A percentile compares a stretch with the other conserved stretches of the same genome.
These are phyloP conservation scores for Suillus tomentosus DNA, from an alignment of 768 basidiomycete species.

Conservation along the genomic window DNA sequence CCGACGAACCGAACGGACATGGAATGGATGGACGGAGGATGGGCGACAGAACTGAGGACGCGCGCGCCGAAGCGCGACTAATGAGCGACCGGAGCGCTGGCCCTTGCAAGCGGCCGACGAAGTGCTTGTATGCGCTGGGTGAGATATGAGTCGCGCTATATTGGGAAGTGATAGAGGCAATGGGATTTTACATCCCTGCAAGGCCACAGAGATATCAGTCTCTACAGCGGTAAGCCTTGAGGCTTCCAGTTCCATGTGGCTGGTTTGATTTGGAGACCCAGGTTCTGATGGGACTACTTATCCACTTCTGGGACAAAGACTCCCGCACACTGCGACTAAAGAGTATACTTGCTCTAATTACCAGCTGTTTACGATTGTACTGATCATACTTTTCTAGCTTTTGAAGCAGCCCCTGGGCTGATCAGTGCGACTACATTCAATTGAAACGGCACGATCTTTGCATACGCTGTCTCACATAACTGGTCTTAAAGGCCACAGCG, in stretches of 20 bases:
- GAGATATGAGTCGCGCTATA: too few species aligned
- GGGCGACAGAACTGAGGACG: too few species aligned
- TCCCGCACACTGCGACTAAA: slow-evolving; percentile 90
- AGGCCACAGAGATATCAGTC: too few species aligned
- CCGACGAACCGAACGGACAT: too few species aligned
- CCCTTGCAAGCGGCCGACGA: too few species aligned
- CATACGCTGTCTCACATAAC: slow-evolving; percentile 91
- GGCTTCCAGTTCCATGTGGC: slow-evolving; percentile 22
- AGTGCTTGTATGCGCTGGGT: too few species aligned
- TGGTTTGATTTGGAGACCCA: slow-evolving; percentile 24
- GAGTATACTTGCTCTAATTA: slow-evolving; percentile 48
- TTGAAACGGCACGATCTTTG: slow-evolving; percentile 85
- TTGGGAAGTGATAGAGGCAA: too few species aligned
- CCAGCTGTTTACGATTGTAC: not conserved
- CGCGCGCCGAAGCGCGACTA: too few species aligned
- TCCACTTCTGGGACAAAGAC: slow-evolving; percentile 96
- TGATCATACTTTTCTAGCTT: slow-evolving; percentile 45
- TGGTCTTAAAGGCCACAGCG: slow-evolving; percentile 92
- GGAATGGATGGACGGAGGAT: too few species aligned
- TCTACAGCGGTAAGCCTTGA: slow-evolving; percentile 52
- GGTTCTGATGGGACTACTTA: slow-evolving; percentile 83
- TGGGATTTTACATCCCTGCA: too few species aligned
- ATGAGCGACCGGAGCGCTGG: too few species aligned
- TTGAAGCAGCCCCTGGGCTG: slow-evolving; percentile 74
- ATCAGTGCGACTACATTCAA: slow-evolving; percentile 85